Evolutionary conservation across 805 yeast genomes (phyloP), one percentile per base, ranked within the genome.

Genomic region (Scheffersomyces stipitis): DNA sequence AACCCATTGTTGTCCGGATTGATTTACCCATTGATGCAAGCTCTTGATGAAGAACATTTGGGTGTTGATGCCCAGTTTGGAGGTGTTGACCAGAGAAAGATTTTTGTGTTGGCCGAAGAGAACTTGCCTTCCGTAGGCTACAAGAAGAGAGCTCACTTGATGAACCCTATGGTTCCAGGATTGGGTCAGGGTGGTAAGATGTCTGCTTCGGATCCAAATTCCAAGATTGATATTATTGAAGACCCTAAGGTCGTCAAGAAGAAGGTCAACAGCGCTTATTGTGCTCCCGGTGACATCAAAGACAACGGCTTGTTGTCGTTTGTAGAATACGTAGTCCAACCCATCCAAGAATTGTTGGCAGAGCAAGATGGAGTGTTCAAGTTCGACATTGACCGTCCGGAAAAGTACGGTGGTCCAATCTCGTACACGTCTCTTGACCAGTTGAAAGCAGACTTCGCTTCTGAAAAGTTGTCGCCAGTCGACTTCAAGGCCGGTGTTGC

Each of bases 141-240:
- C 82, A 87, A 86, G 69, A 93, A 93, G 75, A 83, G 99, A 62
- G 99, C 95, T 20, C 99, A 93, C 69, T 74, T 93, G 59, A 93
- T 93, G 99, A 93, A 93, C 71, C 91, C 89, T 37, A 91, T 93
- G 98, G 96, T 95, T 31, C 99, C 99, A 33, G 98, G 99, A 37
- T 78, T 93, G 52, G 81, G 84, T 22, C 96, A 90, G 67, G 97
- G 98, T 52, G 99, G 95, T 55, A 93, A 93, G 62, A 93, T 93
- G 99, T 87, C 96, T 52, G 96, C 99, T 2, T 87, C 96, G 24
- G 99, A 93, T 69, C 97, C 99, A 52, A 93, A 89, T 73, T 90
- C 98, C 39, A 93, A 93, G 69, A 89, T 93, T 46, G 99, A 93
- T 57, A 63, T 93, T 26, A 68, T 90, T 43, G 99, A 93, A 63